Evolutionary conservation across 176 grass and related monocot species (phyloP).

Genomic region (Zoysia pacifica): DNA sequence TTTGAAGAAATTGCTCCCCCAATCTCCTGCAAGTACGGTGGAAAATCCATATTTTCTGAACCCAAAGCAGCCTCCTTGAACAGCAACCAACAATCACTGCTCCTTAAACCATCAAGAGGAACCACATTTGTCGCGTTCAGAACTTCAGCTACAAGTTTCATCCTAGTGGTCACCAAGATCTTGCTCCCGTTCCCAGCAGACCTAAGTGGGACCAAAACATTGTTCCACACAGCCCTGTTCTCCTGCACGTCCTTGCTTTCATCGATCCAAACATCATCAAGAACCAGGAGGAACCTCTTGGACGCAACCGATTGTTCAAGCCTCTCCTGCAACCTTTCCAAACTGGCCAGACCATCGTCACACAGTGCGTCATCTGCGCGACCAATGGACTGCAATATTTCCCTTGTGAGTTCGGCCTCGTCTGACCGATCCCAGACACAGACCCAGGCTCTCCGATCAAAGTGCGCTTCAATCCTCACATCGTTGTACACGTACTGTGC

Average conservation of each 20-base stretch:
- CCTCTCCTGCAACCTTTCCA: constrained; percentile 31
- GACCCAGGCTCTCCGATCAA: constrained; percentile 55
- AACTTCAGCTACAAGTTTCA: constrained; percentile 38
- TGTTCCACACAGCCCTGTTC: constrained; percentile 43
- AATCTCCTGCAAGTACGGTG: constrained; percentile 38
- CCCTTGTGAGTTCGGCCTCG: constrained; percentile 41
- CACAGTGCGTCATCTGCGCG: constrained; percentile 2
- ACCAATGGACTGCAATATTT: constrained; percentile 44
- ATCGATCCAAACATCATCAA: constrained; percentile 64
- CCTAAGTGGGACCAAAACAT: constrained; percentile 38
- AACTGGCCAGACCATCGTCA: not conserved
- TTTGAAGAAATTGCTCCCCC: constrained; percentile 31
- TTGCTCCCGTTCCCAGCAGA: constrained; percentile 34
- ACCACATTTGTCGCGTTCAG: constrained; percentile 14
- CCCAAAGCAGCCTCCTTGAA: constrained; percentile 41
- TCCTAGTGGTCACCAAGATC: constrained; percentile 57
- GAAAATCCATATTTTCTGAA: constrained; percentile 9
- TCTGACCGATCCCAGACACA: constrained; percentile 46
- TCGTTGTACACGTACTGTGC: constrained; percentile 58
- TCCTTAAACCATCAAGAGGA: constrained; percentile 31
- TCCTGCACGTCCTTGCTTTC: constrained; percentile 26
- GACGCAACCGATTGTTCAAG: constrained; percentile 9
- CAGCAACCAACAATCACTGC: constrained; percentile 36
- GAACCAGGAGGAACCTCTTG: constrained; percentile 55
- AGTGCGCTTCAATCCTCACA: constrained; percentile 26